Percentiles rank a stretch among this genome's conserved stretches.
Evolutionary conservation across 2,329 filamentous ascomycete genomes (phyloP).

Genomic region (Aspergillus neotritici): DNA sequence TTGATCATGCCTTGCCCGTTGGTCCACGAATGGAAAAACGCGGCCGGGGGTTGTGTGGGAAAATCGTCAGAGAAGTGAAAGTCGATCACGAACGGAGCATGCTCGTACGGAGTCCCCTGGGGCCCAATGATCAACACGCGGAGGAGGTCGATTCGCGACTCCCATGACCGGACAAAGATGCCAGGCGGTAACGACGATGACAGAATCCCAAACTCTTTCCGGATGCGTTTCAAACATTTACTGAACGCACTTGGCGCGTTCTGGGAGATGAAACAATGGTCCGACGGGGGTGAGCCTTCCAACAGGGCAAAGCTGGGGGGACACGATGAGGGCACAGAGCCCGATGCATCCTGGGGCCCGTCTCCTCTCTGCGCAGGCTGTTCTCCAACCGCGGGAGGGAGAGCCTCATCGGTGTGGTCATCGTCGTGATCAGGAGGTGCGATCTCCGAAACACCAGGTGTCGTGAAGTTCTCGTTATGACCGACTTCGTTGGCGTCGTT

Average conservation of each 20-base stretch:
- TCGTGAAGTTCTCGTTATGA: background rate
- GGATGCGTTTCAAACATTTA: slow-evolving; percentile 43
- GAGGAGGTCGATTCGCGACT: slow-evolving; percentile 53
- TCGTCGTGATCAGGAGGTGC: slow-evolving; percentile 6
- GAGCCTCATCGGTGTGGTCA: background rate
- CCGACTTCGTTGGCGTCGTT: background rate
- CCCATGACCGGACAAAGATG: slow-evolving; percentile 57
- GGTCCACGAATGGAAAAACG: slow-evolving; percentile 57
- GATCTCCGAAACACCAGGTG: slow-evolving; percentile 9
- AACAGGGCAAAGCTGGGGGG: slow-evolving; percentile 36
- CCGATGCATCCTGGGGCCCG: background rate
- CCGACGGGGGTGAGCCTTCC: slow-evolving; percentile 38
- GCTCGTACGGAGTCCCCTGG: slow-evolving; percentile 55
- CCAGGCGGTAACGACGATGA: slow-evolving; percentile 48
- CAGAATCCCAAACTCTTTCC: slow-evolving; percentile 56
- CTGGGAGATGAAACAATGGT: slow-evolving; percentile 39
- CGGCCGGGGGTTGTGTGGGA: slow-evolving; percentile 49
- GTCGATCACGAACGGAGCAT: slow-evolving; percentile 58
- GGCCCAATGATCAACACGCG: slow-evolving; percentile 56
- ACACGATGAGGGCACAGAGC: slow-evolving; percentile 4
- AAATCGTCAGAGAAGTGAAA: slow-evolving; percentile 48
- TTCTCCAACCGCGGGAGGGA: background rate
- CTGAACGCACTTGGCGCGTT: slow-evolving; percentile 20
- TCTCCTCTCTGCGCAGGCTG: background rate
- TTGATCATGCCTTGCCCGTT: slow-evolving; percentile 50